Percentiles rank a stretch among this genome's conserved stretches.
These are phyloP conservation scores for sunflower (Helianthus annuus) DNA, from an alignment of 129 eudicot species.

Conservation along the genomic window DNA sequence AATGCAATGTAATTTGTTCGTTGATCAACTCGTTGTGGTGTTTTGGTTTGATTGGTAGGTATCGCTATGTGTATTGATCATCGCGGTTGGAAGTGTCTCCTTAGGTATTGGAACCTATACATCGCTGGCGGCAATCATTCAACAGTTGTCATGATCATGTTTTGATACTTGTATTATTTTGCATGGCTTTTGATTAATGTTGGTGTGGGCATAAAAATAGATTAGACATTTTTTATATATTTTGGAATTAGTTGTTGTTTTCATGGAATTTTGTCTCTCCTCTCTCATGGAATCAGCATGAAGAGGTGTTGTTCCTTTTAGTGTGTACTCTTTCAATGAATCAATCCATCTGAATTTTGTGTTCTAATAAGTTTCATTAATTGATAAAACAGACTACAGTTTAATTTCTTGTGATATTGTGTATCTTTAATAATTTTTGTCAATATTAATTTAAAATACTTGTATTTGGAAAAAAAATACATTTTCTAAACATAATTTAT, in stretches of 20 bases:
- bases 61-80: conserved; percentile 46
- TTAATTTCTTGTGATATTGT: no score
- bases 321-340: conserved; percentile 17
- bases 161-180: conserved; percentile 5
- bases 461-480: no score
- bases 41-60: conserved; percentile 39
- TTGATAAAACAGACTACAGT: not conserved
- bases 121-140: conserved; percentile 53
- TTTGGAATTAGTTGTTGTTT: conserved; percentile 19
- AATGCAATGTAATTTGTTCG: not conserved
- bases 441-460: no score
- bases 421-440: no score
- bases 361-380: not conserved
- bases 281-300: conserved; percentile 14
- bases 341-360: not conserved
- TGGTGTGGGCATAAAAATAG: conserved; percentile 26
- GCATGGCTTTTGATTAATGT: conserved; percentile 1
- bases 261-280: conserved; percentile 29
- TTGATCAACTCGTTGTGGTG: conserved; percentile 9
- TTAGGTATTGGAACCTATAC: conserved; percentile 71
- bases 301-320: conserved; percentile 22
- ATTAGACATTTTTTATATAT: conserved; percentile 20
- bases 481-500: no score
- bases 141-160: conserved; percentile 37
- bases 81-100: conserved; percentile 57